Evolutionary conservation across 441 rosid genomes (phyloP).

Genomic region (Croton setiger): DNA sequence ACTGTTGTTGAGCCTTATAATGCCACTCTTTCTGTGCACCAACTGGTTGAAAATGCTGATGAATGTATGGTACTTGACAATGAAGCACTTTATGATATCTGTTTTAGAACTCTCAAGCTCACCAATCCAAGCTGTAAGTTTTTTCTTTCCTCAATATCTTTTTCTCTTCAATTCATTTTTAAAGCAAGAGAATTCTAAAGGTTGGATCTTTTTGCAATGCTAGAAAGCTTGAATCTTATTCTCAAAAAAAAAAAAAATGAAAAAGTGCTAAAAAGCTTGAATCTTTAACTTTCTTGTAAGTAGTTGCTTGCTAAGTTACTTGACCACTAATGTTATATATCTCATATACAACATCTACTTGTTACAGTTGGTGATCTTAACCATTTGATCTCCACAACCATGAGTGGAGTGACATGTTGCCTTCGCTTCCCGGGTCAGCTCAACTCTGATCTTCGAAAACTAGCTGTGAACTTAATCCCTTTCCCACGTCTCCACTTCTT

Average conservation of each 20-base stretch:
- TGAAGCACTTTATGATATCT: conserved; percentile 47
- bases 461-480: conserved; percentile 48
- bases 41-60: conserved; percentile 51
- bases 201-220: neutral
- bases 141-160: neutral
- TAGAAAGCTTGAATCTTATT: too few species aligned
- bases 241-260: too few species aligned
- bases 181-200: neutral
- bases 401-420: conserved; percentile 58
- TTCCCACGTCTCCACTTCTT: conserved; percentile 55
- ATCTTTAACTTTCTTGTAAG: too few species aligned
- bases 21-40: conserved; percentile 51
- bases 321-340: neutral
- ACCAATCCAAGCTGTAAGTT: conserved; percentile 49
- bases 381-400: conserved; percentile 50
- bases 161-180: too few species aligned
- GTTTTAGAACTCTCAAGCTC: conserved; percentile 48
- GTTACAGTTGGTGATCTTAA: conserved; percentile 46
- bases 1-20: conserved; percentile 51
- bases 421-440: conserved; percentile 55
- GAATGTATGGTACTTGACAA: conserved; percentile 52
- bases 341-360: neutral
- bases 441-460: conserved; percentile 48
- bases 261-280: too few species aligned
- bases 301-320: neutral